Conservation (phyloP, 164 flowering plant genomes). For the Chimonanthus praecox region DNA sequence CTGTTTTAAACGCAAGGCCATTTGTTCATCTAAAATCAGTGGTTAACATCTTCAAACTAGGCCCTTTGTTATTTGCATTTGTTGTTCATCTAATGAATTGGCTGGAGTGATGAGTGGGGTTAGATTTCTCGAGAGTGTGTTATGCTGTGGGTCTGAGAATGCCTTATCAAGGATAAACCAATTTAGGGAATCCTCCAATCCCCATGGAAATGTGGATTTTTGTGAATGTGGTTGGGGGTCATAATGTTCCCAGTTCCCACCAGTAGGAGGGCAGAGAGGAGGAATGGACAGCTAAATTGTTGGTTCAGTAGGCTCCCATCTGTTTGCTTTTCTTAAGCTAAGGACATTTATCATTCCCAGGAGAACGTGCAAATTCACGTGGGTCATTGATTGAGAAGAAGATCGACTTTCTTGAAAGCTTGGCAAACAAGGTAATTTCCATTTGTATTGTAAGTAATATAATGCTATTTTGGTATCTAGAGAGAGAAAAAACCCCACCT, state of each 20-base stretch:
- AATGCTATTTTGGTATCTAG: background rate
- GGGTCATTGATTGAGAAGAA: constrained; percentile 63
- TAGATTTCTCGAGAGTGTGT: background rate
- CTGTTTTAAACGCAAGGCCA: no score
- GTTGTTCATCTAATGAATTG: background rate
- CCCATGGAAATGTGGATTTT: no score
- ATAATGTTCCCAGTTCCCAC: background rate
- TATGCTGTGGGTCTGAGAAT: no score
- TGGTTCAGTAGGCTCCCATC: background rate
- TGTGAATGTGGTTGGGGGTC: no score
- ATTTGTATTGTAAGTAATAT: background rate
- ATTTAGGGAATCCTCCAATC: no score
- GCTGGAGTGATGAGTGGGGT: background rate
- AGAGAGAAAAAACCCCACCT: no score
- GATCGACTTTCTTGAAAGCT: constrained; percentile 71
- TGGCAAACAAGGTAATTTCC: constrained; percentile 32
- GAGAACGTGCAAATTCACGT: constrained; percentile 33
- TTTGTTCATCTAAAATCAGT: no score
- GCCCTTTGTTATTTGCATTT: no score
- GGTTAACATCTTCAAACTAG: no score
- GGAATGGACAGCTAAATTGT: background rate
- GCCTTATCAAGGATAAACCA: no score
- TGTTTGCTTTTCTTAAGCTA: background rate
- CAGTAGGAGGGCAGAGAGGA: background rate
- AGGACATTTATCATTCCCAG: constrained; percentile 20